Evolutionary conservation across 352 stramenopile genomes (phyloP).

Genomic region (Phytophthora fragariae): DNA sequence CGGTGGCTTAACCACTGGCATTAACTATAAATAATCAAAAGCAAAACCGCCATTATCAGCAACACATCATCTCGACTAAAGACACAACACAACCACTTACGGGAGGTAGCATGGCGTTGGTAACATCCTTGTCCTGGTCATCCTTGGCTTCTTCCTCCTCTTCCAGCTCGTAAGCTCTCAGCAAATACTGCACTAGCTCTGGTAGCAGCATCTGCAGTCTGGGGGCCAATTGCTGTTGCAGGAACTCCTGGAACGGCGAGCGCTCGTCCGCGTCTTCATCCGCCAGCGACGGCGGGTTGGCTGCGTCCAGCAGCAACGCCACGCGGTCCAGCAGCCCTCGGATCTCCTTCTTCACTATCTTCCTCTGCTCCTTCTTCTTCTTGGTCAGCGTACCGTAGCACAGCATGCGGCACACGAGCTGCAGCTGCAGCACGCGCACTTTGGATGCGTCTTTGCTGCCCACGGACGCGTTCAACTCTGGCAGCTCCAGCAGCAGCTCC

Average conservation of each 20-base stretch:
- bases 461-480: conserved; percentile 39
- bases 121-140: conserved; percentile 5
- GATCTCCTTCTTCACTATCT: conserved; percentile 67
- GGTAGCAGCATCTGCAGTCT: conserved; percentile 55
- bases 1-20: conserved; percentile 31
- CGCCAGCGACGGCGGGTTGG: conserved; percentile 65
- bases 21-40: conserved; percentile 12
- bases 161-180: conserved; percentile 64
- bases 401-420: conserved; percentile 68
- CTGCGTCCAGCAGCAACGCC: conserved; percentile 76
- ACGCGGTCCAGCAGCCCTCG: conserved; percentile 73
- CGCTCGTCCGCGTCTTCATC: conserved; percentile 73
- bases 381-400: conserved; percentile 36
- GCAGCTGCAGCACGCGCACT: conserved; percentile 68
- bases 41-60: neutral
- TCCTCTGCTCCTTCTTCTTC: conserved; percentile 46
- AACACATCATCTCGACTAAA: neutral
- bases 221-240: conserved; percentile 57
- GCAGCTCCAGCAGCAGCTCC: conserved; percentile 34
- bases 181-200: conserved; percentile 56
- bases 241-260: conserved; percentile 78
- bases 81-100: conserved; percentile 9
- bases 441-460: conserved; percentile 44
- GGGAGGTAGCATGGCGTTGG: conserved; percentile 21
- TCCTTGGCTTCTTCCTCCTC: conserved; percentile 40